Evolutionary conservation across 2,329 filamentous ascomycete species (phyloP), one percentile per base, ranked within the genome.

Genomic region (Lasiodiplodia sp.): DNA sequence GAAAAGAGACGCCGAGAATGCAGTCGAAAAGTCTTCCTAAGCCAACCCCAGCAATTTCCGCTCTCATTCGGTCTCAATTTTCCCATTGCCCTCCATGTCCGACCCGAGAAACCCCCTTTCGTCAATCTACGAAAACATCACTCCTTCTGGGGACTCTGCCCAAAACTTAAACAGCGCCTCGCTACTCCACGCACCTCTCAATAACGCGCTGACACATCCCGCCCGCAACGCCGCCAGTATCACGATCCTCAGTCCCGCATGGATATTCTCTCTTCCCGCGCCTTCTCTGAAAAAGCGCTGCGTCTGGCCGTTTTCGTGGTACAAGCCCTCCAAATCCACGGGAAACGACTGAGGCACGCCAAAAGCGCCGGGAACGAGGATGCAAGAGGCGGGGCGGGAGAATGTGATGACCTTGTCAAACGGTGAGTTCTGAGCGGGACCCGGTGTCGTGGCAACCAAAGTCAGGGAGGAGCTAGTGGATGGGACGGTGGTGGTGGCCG

Each of bases 101-200:
- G 31, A 34, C 31, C 8, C 8, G 31, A 8, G 8, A 7, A 34
- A 34, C 8, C 2, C 8, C 31, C 38, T 40, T 40, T 40, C 38
- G 38, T 14, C n/a, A 21, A 23, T 7, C 23, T 31, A 60, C 37
- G 37, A 23, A 28, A 60, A 60, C 21, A 47, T 21, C 21, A 47
- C 37, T 2, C 57, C 37, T 23, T 60, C 34, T 7, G 57, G 16
- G n/a, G 2, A 28, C 2, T 60, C 23, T 4, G 7, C 16, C 2
- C 47, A 47, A 47, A 60, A 60, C 21, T 18, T 7, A n/a, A 60
- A 47, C 57, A 60, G 5, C 14, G 37, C 14, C 57, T 47, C 38
- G 11, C 21, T 60, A 14, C 28, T 34, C 53, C 53, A 56, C 8
- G 53, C 18, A 8, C 53, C 38, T 16, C 57, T 28, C 57, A 31